phyloP scores from a whole-genome alignment of 441 rosid species.

The Heliophila coronopifolia region DNA sequence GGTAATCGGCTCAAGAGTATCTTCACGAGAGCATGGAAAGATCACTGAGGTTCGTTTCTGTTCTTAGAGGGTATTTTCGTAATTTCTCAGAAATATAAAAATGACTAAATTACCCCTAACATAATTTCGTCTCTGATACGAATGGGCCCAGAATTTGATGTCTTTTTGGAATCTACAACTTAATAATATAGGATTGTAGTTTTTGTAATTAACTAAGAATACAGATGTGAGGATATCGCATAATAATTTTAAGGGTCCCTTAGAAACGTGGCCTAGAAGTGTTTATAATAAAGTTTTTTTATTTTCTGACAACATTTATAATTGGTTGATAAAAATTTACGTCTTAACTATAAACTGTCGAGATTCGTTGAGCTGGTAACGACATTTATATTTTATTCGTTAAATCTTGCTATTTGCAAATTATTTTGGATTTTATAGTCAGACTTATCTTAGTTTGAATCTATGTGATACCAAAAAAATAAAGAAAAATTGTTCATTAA shows the following conservation, averaged over 20 bases:
- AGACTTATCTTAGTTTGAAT: too few species aligned
- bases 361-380: neutral
- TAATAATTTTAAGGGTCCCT: slow-evolving; percentile 3
- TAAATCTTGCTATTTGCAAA: too few species aligned
- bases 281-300: too few species aligned
- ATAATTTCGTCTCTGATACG: neutral
- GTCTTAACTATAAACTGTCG: neutral
- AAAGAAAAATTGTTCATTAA: too few species aligned
- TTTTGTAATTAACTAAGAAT: neutral
- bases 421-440: too few species aligned
- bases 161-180: neutral
- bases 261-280: neutral
- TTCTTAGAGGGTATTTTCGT: slow-evolving; percentile 6
- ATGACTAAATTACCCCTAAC: neutral
- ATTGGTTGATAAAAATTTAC: too few species aligned
- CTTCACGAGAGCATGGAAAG: slow-evolving; percentile 64
- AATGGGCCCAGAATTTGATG: neutral
- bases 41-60: slow-evolving; percentile 47
- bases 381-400: neutral
- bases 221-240: neutral
- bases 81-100: neutral
- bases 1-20: slow-evolving; percentile 56
- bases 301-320: too few species aligned
- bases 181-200: too few species aligned
- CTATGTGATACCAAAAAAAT: too few species aligned